A percentile compares a stretch with the other conserved stretches of the same genome.
Conservation (phyloP, 1,284 basidiomycete species). For the Ganoderma lucidum region DNA sequence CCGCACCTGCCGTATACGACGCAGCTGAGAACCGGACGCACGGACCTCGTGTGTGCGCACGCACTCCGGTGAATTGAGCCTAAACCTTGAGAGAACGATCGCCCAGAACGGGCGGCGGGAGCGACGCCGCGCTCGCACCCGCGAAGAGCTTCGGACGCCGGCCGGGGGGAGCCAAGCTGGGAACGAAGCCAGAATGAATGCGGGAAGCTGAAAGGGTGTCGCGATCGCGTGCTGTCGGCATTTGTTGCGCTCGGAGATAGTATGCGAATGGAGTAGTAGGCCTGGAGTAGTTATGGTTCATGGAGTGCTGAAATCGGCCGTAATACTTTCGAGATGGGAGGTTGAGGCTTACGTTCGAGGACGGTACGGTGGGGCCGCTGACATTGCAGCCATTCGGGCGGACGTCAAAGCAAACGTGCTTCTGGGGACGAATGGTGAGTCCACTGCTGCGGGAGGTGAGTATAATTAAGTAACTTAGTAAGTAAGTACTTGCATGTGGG, state of each 20-base stretch:
- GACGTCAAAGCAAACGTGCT: too few relatives aligned
- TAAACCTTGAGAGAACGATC: conserved; percentile 25
- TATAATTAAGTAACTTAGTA: too few relatives aligned
- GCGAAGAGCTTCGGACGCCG: conserved; percentile 1
- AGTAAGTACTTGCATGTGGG: too few relatives aligned
- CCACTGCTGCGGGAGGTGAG: too few relatives aligned
- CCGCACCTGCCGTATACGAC: neutral
- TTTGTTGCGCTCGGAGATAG: neutral
- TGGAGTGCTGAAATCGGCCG: neutral
- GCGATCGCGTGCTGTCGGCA: neutral
- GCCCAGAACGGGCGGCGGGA: neutral
- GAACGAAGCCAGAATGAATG: neutral
- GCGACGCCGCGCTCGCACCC: conserved; percentile 1
- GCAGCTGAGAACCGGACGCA: conserved; percentile 1
- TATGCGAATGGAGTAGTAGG: neutral
- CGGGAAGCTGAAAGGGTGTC: conserved; percentile 1
- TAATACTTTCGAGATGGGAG: neutral
- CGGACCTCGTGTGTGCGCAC: conserved; percentile 6
- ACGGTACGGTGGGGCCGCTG: too few relatives aligned
- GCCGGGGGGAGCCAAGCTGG: neutral
- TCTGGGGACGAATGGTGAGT: too few relatives aligned
- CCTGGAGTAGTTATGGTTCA: neutral
- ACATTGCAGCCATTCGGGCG: too few relatives aligned
- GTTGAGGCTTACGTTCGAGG: neutral
- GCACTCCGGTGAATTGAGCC: conserved; percentile 24